These are phyloP conservation scores for Orbilia oligospora DNA, from an alignment of 2,329 filamentous ascomycete species.

Conservation along the genomic window DNA sequence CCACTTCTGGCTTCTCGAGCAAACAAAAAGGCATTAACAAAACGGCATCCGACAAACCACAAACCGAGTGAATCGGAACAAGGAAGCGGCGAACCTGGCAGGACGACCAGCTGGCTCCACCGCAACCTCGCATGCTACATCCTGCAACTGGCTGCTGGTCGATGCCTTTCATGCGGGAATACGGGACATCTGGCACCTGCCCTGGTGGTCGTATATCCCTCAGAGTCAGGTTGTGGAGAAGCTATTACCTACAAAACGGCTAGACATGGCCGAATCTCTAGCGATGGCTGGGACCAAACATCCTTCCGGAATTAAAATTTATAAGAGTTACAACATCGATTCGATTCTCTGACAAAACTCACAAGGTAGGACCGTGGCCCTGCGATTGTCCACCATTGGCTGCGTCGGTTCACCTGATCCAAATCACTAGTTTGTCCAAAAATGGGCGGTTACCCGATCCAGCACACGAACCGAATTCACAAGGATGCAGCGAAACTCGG, in stretches of 20 bases:
- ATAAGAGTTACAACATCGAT: conserved; percentile 5
- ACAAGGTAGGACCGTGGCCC: conserved; percentile 27
- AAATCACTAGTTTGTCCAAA: neutral
- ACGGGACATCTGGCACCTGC: conserved; percentile 35
- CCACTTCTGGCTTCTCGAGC: conserved; percentile 3
- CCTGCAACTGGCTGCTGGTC: conserved; percentile 16
- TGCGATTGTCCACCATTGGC: conserved; percentile 21
- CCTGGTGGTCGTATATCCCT: conserved; percentile 38
- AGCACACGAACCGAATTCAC: conserved; percentile 3
- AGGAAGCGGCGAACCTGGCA: conserved; percentile 28
- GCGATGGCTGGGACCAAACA: neutral
- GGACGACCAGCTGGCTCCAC: conserved; percentile 39
- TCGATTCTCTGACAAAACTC: neutral
- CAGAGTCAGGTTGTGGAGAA: conserved; percentile 42
- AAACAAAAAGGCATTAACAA: neutral
- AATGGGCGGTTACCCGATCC: conserved; percentile 26
- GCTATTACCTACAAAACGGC: conserved; percentile 24
- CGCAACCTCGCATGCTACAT: conserved; percentile 27
- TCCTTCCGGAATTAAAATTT: conserved; percentile 21
- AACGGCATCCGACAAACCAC: too few relatives aligned
- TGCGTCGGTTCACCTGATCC: conserved; percentile 27
- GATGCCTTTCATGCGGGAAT: conserved; percentile 32
- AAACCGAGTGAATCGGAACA: neutral
- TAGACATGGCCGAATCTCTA: conserved; percentile 36
- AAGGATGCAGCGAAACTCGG: neutral